A percentile compares a stretch with the other conserved stretches of the same genome.
Conservation (phyloP, 352 stramenopile species). For the Globisporangium mamillatum region DNA sequence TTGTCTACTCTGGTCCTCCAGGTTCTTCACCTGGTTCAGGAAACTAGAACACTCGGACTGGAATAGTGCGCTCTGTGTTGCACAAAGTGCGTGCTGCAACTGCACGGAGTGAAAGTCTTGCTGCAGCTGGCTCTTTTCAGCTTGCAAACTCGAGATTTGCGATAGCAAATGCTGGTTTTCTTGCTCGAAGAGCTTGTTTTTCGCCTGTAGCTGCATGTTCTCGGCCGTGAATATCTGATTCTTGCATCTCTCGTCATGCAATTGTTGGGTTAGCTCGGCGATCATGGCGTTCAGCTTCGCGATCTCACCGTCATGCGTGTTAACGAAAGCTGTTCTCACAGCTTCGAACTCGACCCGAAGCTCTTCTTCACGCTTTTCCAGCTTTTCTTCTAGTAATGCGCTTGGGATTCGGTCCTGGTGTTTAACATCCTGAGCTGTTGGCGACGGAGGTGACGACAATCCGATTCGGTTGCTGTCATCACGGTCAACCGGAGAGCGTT, state of each 20-base stretch:
- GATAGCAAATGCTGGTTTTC: constrained; percentile 22
- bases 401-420: neutral
- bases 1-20: constrained; percentile 32
- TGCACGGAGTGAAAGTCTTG: constrained; percentile 19
- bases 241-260: constrained; percentile 9
- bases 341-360: constrained; percentile 9
- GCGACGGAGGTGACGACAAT: neutral
- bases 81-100: constrained; percentile 26
- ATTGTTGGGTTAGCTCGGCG: constrained; percentile 6
- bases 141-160: constrained; percentile 18
- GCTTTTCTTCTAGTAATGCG: neutral
- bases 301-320: constrained; percentile 9
- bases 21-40: constrained; percentile 22
- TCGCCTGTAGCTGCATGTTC: neutral
- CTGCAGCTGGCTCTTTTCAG: constrained; percentile 14
- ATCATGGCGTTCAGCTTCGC: constrained; percentile 10
- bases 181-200: constrained; percentile 8
- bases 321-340: constrained; percentile 1
- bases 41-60: constrained; percentile 28
- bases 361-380: constrained; percentile 13
- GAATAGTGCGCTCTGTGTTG: constrained; percentile 26
- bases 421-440: neutral
- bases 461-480: neutral
- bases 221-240: neutral
- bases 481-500: neutral